Evolutionary conservation across 2,329 filamentous ascomycete species (phyloP).

Genomic region (Thielaviopsis populi): DNA sequence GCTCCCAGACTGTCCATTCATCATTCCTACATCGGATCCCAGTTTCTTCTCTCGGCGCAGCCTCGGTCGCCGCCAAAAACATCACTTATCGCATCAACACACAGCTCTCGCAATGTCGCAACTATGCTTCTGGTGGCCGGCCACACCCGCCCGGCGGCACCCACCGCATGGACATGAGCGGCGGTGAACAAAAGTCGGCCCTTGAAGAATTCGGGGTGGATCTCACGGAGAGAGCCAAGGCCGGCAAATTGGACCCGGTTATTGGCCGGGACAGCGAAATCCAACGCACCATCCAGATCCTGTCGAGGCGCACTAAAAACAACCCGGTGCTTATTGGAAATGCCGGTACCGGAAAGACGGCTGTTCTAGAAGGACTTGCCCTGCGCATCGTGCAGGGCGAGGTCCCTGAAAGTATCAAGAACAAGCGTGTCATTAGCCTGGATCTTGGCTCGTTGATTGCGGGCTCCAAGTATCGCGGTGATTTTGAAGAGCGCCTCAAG

Average conservation of each 20-base stretch:
- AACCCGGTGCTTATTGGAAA: slow-evolving; percentile 89
- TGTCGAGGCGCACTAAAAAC: slow-evolving; percentile 88
- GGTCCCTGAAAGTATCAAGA: slow-evolving; percentile 89
- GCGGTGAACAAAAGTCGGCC: slow-evolving; percentile 62
- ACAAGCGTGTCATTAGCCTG: slow-evolving; percentile 75
- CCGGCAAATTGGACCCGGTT: slow-evolving; percentile 87
- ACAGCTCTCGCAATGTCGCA: slow-evolving; percentile 25
- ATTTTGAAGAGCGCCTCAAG: slow-evolving; percentile 91
- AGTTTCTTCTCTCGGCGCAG: slow-evolving; percentile 15
- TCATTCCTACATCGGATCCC: background rate
- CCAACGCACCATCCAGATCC: slow-evolving; percentile 81
- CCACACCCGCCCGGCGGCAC: slow-evolving; percentile 84
- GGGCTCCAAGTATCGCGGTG: slow-evolving; percentile 85
- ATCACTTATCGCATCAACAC: slow-evolving; percentile 16
- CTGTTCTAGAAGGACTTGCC: slow-evolving; percentile 78
- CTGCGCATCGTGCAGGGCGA: slow-evolving; percentile 82
- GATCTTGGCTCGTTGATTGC: slow-evolving; percentile 89
- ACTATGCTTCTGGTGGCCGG: slow-evolving; percentile 49
- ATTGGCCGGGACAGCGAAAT: slow-evolving; percentile 89
- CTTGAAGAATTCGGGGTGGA: slow-evolving; percentile 86
- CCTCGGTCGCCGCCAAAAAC: slow-evolving; percentile 26
- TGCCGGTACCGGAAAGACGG: slow-evolving; percentile 86
- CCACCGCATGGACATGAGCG: slow-evolving; percentile 81
- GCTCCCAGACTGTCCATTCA: background rate
- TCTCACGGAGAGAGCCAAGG: slow-evolving; percentile 67